These are phyloP conservation scores for Plasmodium vivax DNA, from an alignment of 169 alveolate species.

Conservation along the genomic window DNA sequence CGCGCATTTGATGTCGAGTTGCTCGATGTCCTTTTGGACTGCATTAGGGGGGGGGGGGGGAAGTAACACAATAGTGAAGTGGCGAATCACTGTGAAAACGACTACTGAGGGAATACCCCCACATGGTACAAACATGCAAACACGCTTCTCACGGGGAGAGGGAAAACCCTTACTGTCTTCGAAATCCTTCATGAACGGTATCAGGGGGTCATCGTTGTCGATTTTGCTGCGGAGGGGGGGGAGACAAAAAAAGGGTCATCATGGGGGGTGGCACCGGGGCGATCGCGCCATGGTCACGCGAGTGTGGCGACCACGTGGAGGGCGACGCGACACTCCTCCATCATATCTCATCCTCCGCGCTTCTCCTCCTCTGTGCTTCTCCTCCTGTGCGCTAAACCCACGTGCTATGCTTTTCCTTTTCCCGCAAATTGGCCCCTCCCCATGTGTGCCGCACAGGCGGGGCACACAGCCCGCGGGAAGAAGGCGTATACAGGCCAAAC, in stretches of 20 bases:
- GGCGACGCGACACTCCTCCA: not conserved
- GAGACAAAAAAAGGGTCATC: not conserved
- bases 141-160: not conserved
- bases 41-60: not conserved
- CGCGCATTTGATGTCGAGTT: slow-evolving; percentile 91
- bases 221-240: slow-evolving; percentile 29
- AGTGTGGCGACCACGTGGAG: not conserved
- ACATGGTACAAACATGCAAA: not conserved
- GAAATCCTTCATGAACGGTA: slow-evolving; percentile 70
- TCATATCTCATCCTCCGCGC: not conserved
- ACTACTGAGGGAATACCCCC: not conserved
- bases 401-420: not conserved
- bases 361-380: too few species aligned
- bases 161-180: slow-evolving; percentile 57
- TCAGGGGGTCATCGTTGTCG: slow-evolving; percentile 68
- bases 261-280: not conserved
- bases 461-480: not conserved
- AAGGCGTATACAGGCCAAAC: not conserved
- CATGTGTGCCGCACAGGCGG: not conserved
- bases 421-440: not conserved
- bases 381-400: not conserved
- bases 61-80: too few species aligned
- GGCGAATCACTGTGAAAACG: not conserved
- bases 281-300: not conserved
- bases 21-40: slow-evolving; percentile 86